Evolutionary conservation across 2,329 filamentous ascomycete species (phyloP).

Genomic region (Alternaria sp.): DNA sequence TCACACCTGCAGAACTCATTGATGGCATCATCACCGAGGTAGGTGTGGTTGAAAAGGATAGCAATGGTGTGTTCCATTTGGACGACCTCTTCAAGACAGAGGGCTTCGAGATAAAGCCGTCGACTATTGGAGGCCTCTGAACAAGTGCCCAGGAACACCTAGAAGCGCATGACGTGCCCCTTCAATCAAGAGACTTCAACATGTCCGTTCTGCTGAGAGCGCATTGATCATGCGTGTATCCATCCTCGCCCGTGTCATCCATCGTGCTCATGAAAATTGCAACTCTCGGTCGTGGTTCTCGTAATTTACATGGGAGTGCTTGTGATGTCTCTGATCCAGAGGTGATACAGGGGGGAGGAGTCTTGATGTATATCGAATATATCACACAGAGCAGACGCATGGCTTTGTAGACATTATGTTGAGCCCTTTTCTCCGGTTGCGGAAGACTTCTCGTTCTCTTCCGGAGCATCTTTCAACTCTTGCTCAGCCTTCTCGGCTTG

Average conservation of each 20-base stretch:
- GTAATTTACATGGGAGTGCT: not conserved
- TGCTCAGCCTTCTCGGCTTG: slow-evolving; percentile 56
- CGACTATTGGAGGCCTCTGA: slow-evolving; percentile 47
- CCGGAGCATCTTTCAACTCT: slow-evolving; percentile 34
- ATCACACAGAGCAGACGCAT: not conserved
- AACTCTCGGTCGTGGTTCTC: not conserved
- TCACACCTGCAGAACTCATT: slow-evolving; percentile 87
- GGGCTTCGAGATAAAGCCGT: slow-evolving; percentile 38
- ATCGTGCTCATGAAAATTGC: not conserved
- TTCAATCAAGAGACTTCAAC: not conserved
- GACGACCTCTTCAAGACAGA: slow-evolving; percentile 52
- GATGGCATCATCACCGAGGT: slow-evolving; percentile 94
- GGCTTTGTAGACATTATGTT: slow-evolving; percentile 17
- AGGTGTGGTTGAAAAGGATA: slow-evolving; percentile 81
- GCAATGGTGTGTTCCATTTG: slow-evolving; percentile 73
- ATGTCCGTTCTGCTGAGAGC: slow-evolving; percentile 2
- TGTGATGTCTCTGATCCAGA: too few species aligned
- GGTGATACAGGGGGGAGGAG: not conserved
- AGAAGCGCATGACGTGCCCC: not conserved
- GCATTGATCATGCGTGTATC: not conserved
- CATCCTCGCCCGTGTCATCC: not conserved
- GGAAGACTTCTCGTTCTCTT: slow-evolving; percentile 26
- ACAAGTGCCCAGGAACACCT: not conserved
- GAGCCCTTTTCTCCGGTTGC: slow-evolving; percentile 25
- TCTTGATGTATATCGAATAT: not conserved